Conservation (phyloP, 352 stramenopile genomes). For the Globisporangium nagaii region DNA sequence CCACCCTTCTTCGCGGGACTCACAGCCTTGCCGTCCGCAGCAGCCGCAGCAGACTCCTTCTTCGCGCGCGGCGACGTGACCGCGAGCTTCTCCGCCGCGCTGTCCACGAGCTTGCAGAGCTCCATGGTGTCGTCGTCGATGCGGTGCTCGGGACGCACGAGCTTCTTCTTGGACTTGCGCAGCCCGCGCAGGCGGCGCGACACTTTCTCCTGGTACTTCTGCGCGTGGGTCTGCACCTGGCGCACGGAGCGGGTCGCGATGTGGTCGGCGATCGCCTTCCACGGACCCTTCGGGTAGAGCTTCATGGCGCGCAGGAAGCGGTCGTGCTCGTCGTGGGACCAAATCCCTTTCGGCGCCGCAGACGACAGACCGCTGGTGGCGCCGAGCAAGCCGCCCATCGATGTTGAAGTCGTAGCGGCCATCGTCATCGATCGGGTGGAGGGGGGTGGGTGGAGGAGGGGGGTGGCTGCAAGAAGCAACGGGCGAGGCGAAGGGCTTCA, state of each 20-base stretch:
- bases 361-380: slow-evolving; percentile 2
- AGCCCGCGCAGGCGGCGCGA: slow-evolving; percentile 54
- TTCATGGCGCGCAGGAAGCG: slow-evolving; percentile 67
- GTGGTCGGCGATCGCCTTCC: slow-evolving; percentile 67
- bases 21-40: neutral
- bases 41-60: neutral
- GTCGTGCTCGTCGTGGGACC: slow-evolving; percentile 65
- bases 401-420: slow-evolving; percentile 15
- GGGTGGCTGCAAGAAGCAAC: slow-evolving; percentile 2
- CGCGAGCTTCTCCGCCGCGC: slow-evolving; percentile 36
- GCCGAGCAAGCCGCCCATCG: slow-evolving; percentile 7
- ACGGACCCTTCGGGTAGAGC: slow-evolving; percentile 62
- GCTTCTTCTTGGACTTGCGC: slow-evolving; percentile 69
- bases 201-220: slow-evolving; percentile 79
- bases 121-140: slow-evolving; percentile 60
- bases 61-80: slow-evolving; percentile 15
- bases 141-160: slow-evolving; percentile 47
- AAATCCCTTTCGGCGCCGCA: slow-evolving; percentile 35
- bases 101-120: slow-evolving; percentile 51
- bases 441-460: neutral
- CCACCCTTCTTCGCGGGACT: neutral
- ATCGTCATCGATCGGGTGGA: slow-evolving; percentile 5
- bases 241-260: slow-evolving; percentile 63
- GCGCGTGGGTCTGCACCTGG: slow-evolving; percentile 73
- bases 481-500: neutral